Evolutionary conservation across 2,329 filamentous ascomycete genomes (phyloP), one percentile per base, ranked within the genome.

Genomic region (Chalaropsis ovoidea): DNA sequence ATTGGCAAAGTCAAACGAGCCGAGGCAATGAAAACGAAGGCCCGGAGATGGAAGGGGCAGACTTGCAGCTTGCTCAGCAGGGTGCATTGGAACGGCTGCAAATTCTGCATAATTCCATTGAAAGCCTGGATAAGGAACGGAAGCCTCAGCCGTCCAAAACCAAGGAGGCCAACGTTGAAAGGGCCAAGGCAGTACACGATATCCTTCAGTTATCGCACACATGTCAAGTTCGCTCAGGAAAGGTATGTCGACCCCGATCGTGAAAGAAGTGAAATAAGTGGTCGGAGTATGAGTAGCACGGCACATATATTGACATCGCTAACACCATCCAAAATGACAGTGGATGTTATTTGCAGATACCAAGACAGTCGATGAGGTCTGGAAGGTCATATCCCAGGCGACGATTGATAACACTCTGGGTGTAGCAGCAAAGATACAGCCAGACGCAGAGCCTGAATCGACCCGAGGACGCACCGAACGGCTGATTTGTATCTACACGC

Each of bases 401-500:
- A 88, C 88, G 0, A 81, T 82, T 13, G 81, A 83, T 39, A 86
- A 87, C 67, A 81, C 87, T 69, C 80, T 95, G 1, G 90, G 90
- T 0, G 81, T 84, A 47, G 80, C 77, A 0, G 87, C 89, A 10
- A 95, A 94, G 75, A 86, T 92, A 13, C 74, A 65, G 17, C 6
- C 39, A 19, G 83, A 86, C 0, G 83, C 87, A 1, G 76, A 78
- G 60, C 73, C 80, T 10, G 76, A 75, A 5, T 73, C 74, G 0
- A 74, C 76, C n/a, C 72, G 75, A 60, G 67, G 68, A 5, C 71
- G 75, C 27, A 78, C 74, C 54, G 74, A 76, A 22, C 79, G 84
- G 22, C 75, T 94, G 52, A 84, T 95, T 31, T 92, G 88, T 69
- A 78, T 95, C 7, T 95, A 95, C 73, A 95, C 89, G 4, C 77